These are phyloP conservation scores for Xylaria sp. DNA, from an alignment of 2,329 filamentous ascomycete species.

Conservation along the genomic window DNA sequence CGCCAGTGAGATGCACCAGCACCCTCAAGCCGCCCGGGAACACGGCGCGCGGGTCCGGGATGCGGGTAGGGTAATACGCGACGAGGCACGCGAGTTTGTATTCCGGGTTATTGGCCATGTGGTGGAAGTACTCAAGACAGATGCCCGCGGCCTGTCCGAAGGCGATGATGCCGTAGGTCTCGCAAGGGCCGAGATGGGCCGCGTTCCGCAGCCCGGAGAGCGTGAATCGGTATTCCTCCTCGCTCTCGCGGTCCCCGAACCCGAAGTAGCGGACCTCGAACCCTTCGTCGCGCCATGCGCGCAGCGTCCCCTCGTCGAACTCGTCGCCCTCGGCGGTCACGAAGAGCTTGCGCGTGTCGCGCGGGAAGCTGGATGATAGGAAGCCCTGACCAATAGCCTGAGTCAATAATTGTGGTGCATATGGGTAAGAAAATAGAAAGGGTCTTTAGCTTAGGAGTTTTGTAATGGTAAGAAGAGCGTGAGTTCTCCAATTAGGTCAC, in stretches of 20 bases:
- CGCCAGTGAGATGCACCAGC: conserved; percentile 56
- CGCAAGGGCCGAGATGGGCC: conserved; percentile 53
- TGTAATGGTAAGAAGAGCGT: too few species aligned
- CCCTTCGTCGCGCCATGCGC: conserved; percentile 57
- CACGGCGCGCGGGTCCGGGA: conserved; percentile 56
- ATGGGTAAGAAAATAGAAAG: too few species aligned
- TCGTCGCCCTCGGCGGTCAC: conserved; percentile 57
- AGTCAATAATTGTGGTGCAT: too few species aligned
- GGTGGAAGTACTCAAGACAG: conserved; percentile 59
- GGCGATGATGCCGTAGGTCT: conserved; percentile 58
- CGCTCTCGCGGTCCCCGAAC: conserved; percentile 51
- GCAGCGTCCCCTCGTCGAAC: conserved; percentile 54
- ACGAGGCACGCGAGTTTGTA: conserved; percentile 57
- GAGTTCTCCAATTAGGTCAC: too few species aligned
- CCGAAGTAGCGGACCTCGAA: conserved; percentile 58
- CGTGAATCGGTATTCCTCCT: conserved; percentile 49
- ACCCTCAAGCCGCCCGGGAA: conserved; percentile 56
- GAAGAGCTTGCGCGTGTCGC: conserved; percentile 54
- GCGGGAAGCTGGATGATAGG: conserved; percentile 55
- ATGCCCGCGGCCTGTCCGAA: conserved; percentile 57
- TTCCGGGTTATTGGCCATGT: conserved; percentile 58
- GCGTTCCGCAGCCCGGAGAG: conserved; percentile 51
- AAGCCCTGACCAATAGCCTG: conserved; percentile 46
- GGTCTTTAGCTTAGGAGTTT: too few species aligned
- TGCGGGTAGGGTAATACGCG: conserved; percentile 59